A percentile compares a stretch with the other conserved stretches of the same genome.
Conservation (phyloP, 1,284 basidiomycete species). For the Vanrija sp. region DNA sequence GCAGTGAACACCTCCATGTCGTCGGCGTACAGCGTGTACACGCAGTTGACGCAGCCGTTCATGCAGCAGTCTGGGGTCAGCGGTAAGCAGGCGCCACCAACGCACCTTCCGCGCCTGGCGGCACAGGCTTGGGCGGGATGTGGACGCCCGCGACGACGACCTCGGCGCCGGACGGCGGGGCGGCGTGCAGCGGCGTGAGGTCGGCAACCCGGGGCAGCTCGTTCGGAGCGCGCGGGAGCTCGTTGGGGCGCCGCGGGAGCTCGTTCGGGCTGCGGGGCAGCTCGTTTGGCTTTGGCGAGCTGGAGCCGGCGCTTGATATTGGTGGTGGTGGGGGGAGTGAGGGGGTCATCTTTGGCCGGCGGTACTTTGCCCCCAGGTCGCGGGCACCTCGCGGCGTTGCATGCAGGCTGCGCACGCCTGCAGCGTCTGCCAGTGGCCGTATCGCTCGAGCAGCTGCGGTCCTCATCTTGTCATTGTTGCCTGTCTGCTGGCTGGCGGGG, state of each 20-base stretch:
- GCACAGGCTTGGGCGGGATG: slow-evolving; percentile 36
- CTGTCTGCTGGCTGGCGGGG: not conserved
- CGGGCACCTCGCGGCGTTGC: not conserved
- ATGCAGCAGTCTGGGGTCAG: slow-evolving; percentile 72
- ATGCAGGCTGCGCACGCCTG: not conserved
- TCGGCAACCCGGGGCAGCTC: not conserved
- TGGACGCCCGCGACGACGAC: slow-evolving; percentile 30
- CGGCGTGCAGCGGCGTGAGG: not conserved
- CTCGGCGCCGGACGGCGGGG: not conserved
- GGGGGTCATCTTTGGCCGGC: not conserved
- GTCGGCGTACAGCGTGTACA: slow-evolving; percentile 81
- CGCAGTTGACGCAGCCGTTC: slow-evolving; percentile 84
- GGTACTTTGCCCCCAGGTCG: slow-evolving; percentile 15
- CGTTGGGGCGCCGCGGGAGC: slow-evolving; percentile 7
- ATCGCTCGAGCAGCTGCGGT: no score
- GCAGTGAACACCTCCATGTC: slow-evolving; percentile 64
- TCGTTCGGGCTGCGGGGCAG: slow-evolving; percentile 24
- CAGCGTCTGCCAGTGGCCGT: not conserved
- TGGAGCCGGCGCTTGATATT: slow-evolving; percentile 4
- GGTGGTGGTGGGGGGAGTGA: not conserved
- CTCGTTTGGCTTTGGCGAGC: slow-evolving; percentile 10
- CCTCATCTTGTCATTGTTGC: no score
- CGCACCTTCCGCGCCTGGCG: slow-evolving; percentile 43
- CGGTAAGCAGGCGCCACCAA: not conserved
- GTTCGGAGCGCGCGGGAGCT: slow-evolving; percentile 18